These are phyloP conservation scores for Aspergillus kassunensis DNA, from an alignment of 495 filamentous ascomycete species.

Conservation along the genomic window DNA sequence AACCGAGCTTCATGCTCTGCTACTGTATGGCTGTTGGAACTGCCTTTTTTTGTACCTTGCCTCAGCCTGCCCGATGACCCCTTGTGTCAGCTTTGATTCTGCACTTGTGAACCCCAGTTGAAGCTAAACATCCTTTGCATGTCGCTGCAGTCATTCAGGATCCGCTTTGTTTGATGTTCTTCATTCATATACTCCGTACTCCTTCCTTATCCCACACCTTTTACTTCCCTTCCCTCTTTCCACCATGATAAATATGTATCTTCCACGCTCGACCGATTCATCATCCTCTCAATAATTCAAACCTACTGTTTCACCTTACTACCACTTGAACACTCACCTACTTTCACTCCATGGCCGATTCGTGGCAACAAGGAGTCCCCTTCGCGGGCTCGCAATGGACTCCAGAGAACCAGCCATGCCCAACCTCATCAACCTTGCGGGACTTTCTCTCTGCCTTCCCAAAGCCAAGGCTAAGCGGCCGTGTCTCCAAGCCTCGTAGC, in stretches of 20 bases:
- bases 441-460: slow-evolving; percentile 35
- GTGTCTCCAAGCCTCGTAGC: slow-evolving; percentile 64
- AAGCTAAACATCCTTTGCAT: slow-evolving; percentile 20
- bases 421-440: slow-evolving; percentile 23
- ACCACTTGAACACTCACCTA: not conserved
- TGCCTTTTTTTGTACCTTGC: slow-evolving; percentile 25
- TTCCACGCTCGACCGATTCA: slow-evolving; percentile 1
- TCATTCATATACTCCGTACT: slow-evolving; percentile 1
- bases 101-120: slow-evolving; percentile 19
- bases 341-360: slow-evolving; percentile 31
- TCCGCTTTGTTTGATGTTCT: slow-evolving; percentile 17
- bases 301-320: not conserved
- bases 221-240: not conserved
- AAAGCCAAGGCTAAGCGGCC: slow-evolving; percentile 33
- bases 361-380: slow-evolving; percentile 27
- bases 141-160: slow-evolving; percentile 22
- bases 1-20: slow-evolving; percentile 1
- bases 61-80: slow-evolving; percentile 23
- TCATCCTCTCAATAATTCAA: not conserved
- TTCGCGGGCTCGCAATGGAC: slow-evolving; percentile 31
- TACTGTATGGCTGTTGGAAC: slow-evolving; percentile 5
- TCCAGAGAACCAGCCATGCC: slow-evolving; percentile 21
- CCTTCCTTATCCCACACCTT: slow-evolving; percentile 7
- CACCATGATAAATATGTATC: slow-evolving; percentile 2
- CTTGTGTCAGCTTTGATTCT: slow-evolving; percentile 22